Evolutionary conservation across 2,329 filamentous ascomycete species (phyloP).

Genomic region (Phaeosphaeriaceae sp.): DNA sequence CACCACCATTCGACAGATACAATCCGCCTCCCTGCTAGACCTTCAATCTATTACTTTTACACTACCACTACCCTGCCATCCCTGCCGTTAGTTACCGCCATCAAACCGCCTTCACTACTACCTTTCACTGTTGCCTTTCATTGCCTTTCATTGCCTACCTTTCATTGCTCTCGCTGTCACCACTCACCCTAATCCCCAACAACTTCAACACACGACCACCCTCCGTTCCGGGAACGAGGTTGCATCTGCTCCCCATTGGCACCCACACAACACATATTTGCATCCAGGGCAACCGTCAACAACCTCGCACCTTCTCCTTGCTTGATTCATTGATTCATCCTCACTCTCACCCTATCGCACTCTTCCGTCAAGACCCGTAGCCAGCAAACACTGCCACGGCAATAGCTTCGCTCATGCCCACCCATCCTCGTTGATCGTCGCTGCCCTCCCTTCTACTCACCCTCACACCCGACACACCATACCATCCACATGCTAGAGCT

Average conservation of each 20-base stretch:
- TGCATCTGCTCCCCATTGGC: too few species aligned
- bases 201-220: not conserved
- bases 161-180: too few species aligned
- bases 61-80: not conserved
- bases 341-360: slow-evolving; percentile 12
- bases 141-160: not conserved
- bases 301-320: slow-evolving; percentile 35
- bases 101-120: not conserved
- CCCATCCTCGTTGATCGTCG: slow-evolving; percentile 18
- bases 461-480: slow-evolving; percentile 12
- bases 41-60: not conserved
- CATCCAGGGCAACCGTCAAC: slow-evolving; percentile 32
- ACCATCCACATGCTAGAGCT: slow-evolving; percentile 49
- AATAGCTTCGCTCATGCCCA: slow-evolving; percentile 18
- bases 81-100: not conserved
- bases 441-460: slow-evolving; percentile 14
- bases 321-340: slow-evolving; percentile 27
- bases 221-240: slow-evolving; percentile 31
- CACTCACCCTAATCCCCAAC: too few species aligned
- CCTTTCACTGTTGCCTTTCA: not conserved
- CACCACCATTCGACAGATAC: slow-evolving; percentile 1
- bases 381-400: slow-evolving; percentile 22
- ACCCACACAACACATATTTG: slow-evolving; percentile 31
- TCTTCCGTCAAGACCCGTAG: slow-evolving; percentile 27
- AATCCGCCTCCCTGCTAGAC: not conserved